Evolutionary conservation across 805 yeast genomes (phyloP), one percentile per base, ranked within the genome.

Genomic region (Lipomyces yamanashiensis): DNA sequence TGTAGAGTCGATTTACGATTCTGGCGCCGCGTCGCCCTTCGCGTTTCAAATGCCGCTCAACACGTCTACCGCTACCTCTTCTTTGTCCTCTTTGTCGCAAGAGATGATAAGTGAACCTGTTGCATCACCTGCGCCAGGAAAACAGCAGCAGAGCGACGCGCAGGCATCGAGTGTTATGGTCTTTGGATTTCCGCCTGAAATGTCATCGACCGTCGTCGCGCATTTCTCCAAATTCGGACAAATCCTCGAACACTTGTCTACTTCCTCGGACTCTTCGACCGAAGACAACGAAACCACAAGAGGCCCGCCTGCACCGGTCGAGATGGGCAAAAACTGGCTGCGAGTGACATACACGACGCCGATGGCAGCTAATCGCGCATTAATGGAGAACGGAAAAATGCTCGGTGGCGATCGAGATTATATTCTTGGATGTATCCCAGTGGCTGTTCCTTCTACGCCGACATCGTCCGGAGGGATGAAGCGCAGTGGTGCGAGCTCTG

Each of bases 241-340:
- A 34, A 85, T 93, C 47, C 74, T 90, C 61, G 97, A 92, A 69
- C 87, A 89, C 71, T 40, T 60, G 28, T 52, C 57, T 7, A 45
- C 54, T 1, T 44, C 54, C 21, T 36, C 48, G 19, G 50, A 28
- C 6, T 47, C 39, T 9, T n/a, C n/a, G n/a, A 58, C 51, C 7
- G 17, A 21, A 7, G 48, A n/a, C 19, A 44, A 28, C 19, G 28
- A 28, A 49, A 62, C 21, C 56, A 47, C 13, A 8, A 28, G 5
- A 5, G 28, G 28, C 28, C 56, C 67, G 39, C 61, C 70, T 61
- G 49, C 78, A 39, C 96, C 97, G 2, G 87, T 93, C 8, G 89
- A 85, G 75, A 83, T 92, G 12, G 98, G 98, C 0, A 83, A 85
- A 52, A 86, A 90, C 45, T 93, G 98, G 98, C 86, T 92, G n/a